Conservation (phyloP, 257 asterid species). For the Verbena officinalis region DNA sequence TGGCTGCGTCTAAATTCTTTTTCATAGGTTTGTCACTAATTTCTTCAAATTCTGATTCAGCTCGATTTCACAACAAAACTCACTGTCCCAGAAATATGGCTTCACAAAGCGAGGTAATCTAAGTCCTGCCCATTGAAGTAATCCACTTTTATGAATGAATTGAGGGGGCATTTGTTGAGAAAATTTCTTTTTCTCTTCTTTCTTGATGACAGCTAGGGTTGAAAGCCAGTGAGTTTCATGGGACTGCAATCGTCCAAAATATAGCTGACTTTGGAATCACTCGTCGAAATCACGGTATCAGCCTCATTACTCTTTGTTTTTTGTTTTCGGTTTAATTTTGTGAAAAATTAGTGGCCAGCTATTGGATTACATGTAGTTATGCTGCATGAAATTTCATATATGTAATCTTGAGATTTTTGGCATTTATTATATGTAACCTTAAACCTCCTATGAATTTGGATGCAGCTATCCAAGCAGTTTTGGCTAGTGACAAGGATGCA, state of each 20-base stretch:
- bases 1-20: neutral
- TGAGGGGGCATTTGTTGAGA: neutral
- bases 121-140: neutral
- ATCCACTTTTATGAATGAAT: neutral
- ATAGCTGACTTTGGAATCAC: conserved; percentile 33
- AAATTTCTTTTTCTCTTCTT: neutral
- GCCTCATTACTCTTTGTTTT: conserved; percentile 15
- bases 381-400: neutral
- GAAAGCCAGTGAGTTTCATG: conserved; percentile 58
- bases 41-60: conserved; percentile 36
- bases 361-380: neutral
- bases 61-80: conserved; percentile 30
- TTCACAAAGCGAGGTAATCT: conserved; percentile 48
- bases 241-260: conserved; percentile 48
- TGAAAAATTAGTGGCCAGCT: neutral
- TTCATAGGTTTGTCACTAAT: neutral
- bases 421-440: neutral
- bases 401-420: neutral
- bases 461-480: conserved; percentile 70
- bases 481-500: conserved; percentile 63
- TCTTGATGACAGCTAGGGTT: conserved; percentile 54
- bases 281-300: conserved; percentile 48
- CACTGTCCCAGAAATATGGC: conserved; percentile 37
- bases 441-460: conserved; percentile 9
- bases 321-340: neutral